Base-by-base conservation (phyloP, 352 stramenopile species). In the Pythium folliculosum region DNA sequence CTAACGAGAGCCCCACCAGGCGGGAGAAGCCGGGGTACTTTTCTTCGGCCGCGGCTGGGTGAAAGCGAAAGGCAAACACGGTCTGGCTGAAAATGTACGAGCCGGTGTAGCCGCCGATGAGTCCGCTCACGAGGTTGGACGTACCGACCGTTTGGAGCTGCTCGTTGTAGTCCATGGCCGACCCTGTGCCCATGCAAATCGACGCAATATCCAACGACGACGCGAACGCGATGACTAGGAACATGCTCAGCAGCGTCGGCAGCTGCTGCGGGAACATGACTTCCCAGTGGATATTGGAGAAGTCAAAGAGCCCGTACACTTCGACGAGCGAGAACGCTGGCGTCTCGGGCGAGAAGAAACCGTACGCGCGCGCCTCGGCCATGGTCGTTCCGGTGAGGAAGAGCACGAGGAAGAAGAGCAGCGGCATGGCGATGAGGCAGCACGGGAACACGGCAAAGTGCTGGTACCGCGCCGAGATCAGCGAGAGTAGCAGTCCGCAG, bases 1-100 rank as follows among this genome's bases (percentile, higher is more conserved):
- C 72, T 17, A 92, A 67, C 19, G 85, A 81, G n/a, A 86, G 50
- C 0, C 84, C 84, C 48, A 88, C 53, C 85, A 96, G 67, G 40
- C 90, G 73, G 22, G 81, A 89, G 14, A 89, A 71, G 14, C 78
- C 78, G 3, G 80, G 72, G 44, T 77, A 81, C 32, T 64, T 47
- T 44, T 82, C 73, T 32, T 80, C 74, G 17, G 57, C 55, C 48
- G 67, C 55, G 13, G 65, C 82, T 1, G 82, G 81, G 40, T 87
- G 81, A 52, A 87, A 86, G 14, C 81, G 83, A 37, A 78, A 82
- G 62, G 68, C 93, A 63, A 98, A 97, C 17, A 98, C 84, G 4
- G 94, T 98, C 71, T 98, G 91, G 21, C 86, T 97, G 75, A 98
- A 98, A 21, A 98, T 98, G 63, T 98, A 98, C 8, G 78, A 91